Base-by-base conservation (phyloP, 441 rosid species). In the Populus hybrid region DNA sequence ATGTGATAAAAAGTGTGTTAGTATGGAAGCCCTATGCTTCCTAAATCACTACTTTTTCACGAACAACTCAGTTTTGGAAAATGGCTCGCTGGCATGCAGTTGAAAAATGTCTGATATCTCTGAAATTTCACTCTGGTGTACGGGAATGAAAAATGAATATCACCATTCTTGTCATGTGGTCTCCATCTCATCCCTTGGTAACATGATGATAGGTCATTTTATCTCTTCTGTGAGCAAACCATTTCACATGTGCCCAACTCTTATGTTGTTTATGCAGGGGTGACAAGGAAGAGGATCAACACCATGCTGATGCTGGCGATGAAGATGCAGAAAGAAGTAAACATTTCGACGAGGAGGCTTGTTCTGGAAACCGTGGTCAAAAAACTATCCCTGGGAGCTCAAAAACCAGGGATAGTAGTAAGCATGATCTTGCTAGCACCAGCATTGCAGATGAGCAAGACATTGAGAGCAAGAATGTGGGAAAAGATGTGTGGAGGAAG, bases 231-330 rank as follows among this genome's bases (percentile, higher is more conserved):
- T 64, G 66, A 76, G 50, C 5, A 42, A 42, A 42, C 50, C 50
- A 11, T 42, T 3, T 42, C 50, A 42, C 14, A 42, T 42, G 59
- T 16, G n/a, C 59, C 59, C 59, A 50, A 16, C 59, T 50, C 61
- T 59, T 68, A 9, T 69, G 11, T 8, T 69, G 23, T 36, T 46
- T 10, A 46, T 59, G 78, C 82, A 91, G 98, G 75, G 92, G 89
- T 73, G 91, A 89, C 73, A 91, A 82, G 70, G 93, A 84, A 11
- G 87, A 84, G 21, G 84, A 89, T 72, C 82, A 82, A 75, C 57
- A 16, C 73, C 30, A 36, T 40, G 79, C 72, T 5, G 85, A 77
- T 65, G 78, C 79, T 72, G 87, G 73, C 0, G 84, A 85, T 24
- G 84, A 85, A 78, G 91, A 80, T 42, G 85, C 78, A 0, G 86